A percentile compares a stretch with the other conserved stretches of the same genome.
phyloP scores from a whole-genome alignment of 2,329 filamentous ascomycete genomes.

The Claviceps pusilla region DNA sequence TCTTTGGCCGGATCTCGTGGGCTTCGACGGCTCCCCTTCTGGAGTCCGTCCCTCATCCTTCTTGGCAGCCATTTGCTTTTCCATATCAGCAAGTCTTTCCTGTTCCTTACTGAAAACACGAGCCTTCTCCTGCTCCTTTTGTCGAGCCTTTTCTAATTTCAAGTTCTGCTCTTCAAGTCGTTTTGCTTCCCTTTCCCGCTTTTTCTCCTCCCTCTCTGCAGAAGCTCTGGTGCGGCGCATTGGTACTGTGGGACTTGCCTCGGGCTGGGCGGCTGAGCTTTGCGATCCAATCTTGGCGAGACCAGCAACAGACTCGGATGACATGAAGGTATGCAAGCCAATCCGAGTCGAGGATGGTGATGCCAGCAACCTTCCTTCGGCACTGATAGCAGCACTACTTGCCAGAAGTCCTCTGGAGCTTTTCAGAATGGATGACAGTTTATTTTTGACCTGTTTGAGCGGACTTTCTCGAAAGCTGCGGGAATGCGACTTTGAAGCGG shows the following conservation, averaged over 20 bases:
- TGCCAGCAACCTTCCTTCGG: constrained; percentile 43
- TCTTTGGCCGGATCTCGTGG: constrained; percentile 36
- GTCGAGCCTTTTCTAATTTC: constrained; percentile 51
- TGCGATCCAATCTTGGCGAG: constrained; percentile 11
- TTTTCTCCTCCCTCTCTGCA: constrained; percentile 47
- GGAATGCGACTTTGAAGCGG: constrained; percentile 40
- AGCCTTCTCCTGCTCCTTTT: constrained; percentile 57
- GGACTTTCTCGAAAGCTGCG: constrained; percentile 55
- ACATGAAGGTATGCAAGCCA: constrained; percentile 27
- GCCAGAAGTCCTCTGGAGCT: constrained; percentile 75
- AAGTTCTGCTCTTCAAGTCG: constrained; percentile 44
- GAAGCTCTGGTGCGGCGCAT: constrained; percentile 41
- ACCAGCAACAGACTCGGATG: constrained; percentile 31
- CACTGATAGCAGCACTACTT: constrained; percentile 52
- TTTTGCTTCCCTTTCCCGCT: constrained; percentile 49
- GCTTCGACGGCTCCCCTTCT: constrained; percentile 27
- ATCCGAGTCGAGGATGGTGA: constrained; percentile 37
- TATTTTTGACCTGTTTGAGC: constrained; percentile 82
- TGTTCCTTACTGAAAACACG: constrained; percentile 42
- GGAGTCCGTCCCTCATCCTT: constrained; percentile 34
- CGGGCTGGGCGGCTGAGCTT: constrained; percentile 7
- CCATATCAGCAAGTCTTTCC: constrained; percentile 37
- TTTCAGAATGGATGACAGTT: constrained; percentile 79
- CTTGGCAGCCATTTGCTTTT: constrained; percentile 36
- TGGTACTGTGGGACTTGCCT: constrained; percentile 27